A percentile compares a stretch with the other conserved stretches of the same genome.
phyloP scores from a whole-genome alignment of 2,329 filamentous ascomycete species.

The Escovopsis weberi region DNA sequence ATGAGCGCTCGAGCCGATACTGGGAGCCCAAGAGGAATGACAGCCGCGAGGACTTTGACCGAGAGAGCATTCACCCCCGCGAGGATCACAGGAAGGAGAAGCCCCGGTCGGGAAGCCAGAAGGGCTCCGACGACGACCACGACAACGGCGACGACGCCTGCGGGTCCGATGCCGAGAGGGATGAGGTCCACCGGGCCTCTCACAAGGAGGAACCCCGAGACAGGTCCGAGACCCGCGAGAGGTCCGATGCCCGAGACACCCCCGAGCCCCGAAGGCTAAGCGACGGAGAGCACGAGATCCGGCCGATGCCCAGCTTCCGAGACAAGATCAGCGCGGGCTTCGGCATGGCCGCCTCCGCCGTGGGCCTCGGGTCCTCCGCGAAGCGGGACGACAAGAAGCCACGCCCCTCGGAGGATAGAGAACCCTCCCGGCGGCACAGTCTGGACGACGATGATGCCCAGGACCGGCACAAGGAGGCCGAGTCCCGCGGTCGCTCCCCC shows the following conservation, averaged over 20 bases:
- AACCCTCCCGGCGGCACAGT: conserved; percentile 15
- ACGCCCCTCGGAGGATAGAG: conserved; percentile 15
- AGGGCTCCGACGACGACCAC: not conserved
- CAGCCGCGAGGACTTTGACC: conserved; percentile 6
- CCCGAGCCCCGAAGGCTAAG: conserved; percentile 17
- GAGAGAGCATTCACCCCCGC: not conserved
- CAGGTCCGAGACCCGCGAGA: conserved; percentile 16
- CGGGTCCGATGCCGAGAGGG: conserved; percentile 15
- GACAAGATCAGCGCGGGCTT: conserved; percentile 35
- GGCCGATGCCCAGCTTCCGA: conserved; percentile 22
- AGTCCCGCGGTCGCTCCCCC: conserved; percentile 2
- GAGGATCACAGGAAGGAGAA: conserved; percentile 12
- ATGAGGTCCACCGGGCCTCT: conserved; percentile 12
- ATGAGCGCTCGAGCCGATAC: conserved; percentile 28
- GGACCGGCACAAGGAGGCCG: not conserved
- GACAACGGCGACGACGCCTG: conserved; percentile 12
- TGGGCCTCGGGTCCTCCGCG: conserved; percentile 25
- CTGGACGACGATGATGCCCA: conserved; percentile 11
- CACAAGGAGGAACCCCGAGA: conserved; percentile 2
- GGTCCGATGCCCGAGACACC: conserved; percentile 16
- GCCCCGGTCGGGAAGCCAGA: not conserved
- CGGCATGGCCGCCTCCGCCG: conserved; percentile 32
- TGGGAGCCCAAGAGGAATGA: conserved; percentile 17
- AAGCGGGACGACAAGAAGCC: conserved; percentile 26
- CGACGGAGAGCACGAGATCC: conserved; percentile 25